Evolutionary conservation across 2,329 filamentous ascomycete genomes (phyloP).

Genomic region (Botryotinia convoluta): DNA sequence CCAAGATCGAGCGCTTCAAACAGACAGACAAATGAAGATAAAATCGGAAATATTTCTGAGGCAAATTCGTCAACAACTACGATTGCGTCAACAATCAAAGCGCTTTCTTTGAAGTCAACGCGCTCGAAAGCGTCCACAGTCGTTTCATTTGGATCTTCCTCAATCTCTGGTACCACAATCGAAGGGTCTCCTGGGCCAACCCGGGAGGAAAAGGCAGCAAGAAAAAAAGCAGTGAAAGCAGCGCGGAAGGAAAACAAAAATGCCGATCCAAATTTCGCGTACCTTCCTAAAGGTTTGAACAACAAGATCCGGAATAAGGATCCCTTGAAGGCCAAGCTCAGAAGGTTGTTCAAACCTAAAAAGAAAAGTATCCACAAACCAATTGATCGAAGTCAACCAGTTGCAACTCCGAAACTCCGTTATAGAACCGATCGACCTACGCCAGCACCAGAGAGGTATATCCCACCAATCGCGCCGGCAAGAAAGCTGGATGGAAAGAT

Average conservation of each 20-base stretch:
- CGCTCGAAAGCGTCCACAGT: not conserved
- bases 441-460: not conserved
- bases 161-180: not conserved
- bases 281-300: constrained; percentile 6
- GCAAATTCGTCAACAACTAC: not conserved
- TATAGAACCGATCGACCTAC: not conserved
- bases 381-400: not conserved
- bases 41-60: not conserved
- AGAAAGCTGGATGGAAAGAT: not conserved
- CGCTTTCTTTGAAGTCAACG: not conserved
- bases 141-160: not conserved
- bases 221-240: not conserved
- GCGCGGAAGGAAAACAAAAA: constrained; percentile 3
- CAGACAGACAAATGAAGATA: not conserved
- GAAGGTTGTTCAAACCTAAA: not conserved
- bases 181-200: not conserved
- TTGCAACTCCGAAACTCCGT: not conserved
- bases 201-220: not conserved
- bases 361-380: not conserved
- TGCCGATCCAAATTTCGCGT: not conserved
- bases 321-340: not conserved
- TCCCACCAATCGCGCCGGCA: not conserved
- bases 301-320: constrained; percentile 8
- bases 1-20: not conserved
- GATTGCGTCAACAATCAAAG: not conserved